Conservation (phyloP, 2,329 filamentous ascomycete genomes). For the Ophiocordyceps camponoti-leonardi region DNA sequence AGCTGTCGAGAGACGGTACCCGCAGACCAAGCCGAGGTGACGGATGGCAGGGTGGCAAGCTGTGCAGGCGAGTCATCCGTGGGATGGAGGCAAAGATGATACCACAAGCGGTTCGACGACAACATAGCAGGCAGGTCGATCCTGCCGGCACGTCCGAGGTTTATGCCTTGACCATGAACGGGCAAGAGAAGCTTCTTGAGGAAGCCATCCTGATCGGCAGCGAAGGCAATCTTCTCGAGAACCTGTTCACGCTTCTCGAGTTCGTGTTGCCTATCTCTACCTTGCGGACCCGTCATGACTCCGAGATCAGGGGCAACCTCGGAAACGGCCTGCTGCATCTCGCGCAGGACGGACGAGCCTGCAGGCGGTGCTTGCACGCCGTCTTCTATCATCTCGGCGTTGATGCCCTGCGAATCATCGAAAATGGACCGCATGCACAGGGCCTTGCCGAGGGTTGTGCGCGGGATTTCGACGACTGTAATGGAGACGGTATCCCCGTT, state of each 20-base stretch:
- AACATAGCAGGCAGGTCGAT: conserved; percentile 62
- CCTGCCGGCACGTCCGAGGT: conserved; percentile 59
- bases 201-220: conserved; percentile 68
- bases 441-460: conserved; percentile 67
- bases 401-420: conserved; percentile 84
- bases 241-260: conserved; percentile 69
- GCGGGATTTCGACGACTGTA: conserved; percentile 73
- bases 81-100: conserved; percentile 80
- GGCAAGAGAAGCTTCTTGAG: conserved; percentile 71
- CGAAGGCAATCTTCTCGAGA: conserved; percentile 72
- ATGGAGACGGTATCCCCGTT: conserved; percentile 73
- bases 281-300: conserved; percentile 47
- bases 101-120: conserved; percentile 81
- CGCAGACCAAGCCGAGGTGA: conserved; percentile 81
- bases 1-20: conserved; percentile 84
- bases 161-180: conserved; percentile 58
- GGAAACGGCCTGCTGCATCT: conserved; percentile 69
- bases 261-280: conserved; percentile 58
- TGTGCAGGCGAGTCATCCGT: conserved; percentile 70
- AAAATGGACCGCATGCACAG: conserved; percentile 82
- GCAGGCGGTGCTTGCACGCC: conserved; percentile 60
- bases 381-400: conserved; percentile 92
- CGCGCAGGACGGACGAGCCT: conserved; percentile 68
- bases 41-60: conserved; percentile 52
- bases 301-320: conserved; percentile 67